phyloP scores from a whole-genome alignment of 2,329 filamentous ascomycete genomes.

The Byssochlamys sp. region DNA sequence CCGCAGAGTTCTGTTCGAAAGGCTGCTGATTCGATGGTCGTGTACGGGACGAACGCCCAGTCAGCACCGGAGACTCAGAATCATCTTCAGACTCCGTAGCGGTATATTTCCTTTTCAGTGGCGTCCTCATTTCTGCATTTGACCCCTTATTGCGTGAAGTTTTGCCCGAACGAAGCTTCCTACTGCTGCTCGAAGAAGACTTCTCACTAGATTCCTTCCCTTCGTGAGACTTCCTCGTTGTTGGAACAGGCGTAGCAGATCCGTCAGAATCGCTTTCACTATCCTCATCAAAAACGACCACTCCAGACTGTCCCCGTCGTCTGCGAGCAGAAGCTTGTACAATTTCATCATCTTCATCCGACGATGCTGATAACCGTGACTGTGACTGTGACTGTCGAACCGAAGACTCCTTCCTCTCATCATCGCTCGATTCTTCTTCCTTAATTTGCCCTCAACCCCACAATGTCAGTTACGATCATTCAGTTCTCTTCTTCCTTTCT shows the following conservation, averaged over 20 bases:
- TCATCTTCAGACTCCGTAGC: neutral
- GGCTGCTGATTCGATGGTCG: slow-evolving; percentile 5
- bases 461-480: neutral
- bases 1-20: slow-evolving; percentile 13
- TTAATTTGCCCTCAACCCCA: neutral
- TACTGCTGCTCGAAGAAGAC: neutral
- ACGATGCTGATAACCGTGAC: neutral
- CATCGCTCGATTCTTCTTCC: neutral
- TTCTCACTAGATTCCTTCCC: neutral
- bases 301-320: neutral
- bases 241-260: neutral
- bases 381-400: neutral
- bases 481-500: neutral
- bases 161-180: neutral
- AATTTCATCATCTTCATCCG: slow-evolving; percentile 1
- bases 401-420: neutral
- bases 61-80: neutral
- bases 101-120: slow-evolving; percentile 1
- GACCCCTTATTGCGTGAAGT: neutral
- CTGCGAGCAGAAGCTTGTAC: neutral
- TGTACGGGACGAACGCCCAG: neutral
- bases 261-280: slow-evolving; percentile 9
- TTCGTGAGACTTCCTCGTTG: slow-evolving; percentile 2
- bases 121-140: neutral
- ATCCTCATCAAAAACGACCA: slow-evolving; percentile 4